phyloP scores from a whole-genome alignment of 139 green algal species.

The Chlamydomonas urium region DNA sequence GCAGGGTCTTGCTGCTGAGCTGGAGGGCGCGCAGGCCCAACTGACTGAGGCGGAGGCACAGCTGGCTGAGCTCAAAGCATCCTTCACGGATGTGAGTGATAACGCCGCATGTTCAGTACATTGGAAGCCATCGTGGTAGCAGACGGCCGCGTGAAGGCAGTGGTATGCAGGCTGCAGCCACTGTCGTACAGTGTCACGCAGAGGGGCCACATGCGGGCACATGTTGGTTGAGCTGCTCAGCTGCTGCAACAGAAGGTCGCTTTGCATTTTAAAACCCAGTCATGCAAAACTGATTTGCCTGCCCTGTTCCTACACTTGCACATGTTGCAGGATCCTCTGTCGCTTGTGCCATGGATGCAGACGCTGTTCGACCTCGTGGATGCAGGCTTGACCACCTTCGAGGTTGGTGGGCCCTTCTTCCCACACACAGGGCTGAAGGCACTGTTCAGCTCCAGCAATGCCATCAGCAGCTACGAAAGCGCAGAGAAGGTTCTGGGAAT shows the following conservation, averaged over 20 bases:
- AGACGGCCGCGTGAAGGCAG: too few relatives aligned
- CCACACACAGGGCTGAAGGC: slow-evolving; percentile 30
- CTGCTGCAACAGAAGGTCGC: not conserved
- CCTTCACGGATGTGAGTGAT: slow-evolving; percentile 39
- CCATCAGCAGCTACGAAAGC: slow-evolving; percentile 30
- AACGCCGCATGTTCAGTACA: not conserved
- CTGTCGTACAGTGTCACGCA: not conserved
- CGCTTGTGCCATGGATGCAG: slow-evolving; percentile 50
- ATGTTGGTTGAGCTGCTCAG: not conserved
- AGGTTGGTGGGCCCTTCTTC: slow-evolving; percentile 37
- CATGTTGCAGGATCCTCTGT: slow-evolving; percentile 37
- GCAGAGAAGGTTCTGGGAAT: slow-evolving; percentile 45
- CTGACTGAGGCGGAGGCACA: slow-evolving; percentile 32
- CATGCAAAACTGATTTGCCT: not conserved
- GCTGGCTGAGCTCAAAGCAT: slow-evolving; percentile 38
- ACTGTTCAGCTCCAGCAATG: slow-evolving; percentile 32
- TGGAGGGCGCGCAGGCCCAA: slow-evolving; percentile 20
- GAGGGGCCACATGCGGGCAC: not conserved
- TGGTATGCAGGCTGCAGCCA: too few relatives aligned
- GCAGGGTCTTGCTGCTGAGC: slow-evolving; percentile 11
- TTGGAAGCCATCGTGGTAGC: not conserved
- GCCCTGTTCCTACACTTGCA: not conserved
- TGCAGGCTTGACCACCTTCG: slow-evolving; percentile 48
- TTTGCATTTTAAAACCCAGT: not conserved
- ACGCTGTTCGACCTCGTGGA: slow-evolving; percentile 50